Evolutionary conservation across 139 green algal species (phyloP).

Genomic region (Coelastrella sp.): DNA sequence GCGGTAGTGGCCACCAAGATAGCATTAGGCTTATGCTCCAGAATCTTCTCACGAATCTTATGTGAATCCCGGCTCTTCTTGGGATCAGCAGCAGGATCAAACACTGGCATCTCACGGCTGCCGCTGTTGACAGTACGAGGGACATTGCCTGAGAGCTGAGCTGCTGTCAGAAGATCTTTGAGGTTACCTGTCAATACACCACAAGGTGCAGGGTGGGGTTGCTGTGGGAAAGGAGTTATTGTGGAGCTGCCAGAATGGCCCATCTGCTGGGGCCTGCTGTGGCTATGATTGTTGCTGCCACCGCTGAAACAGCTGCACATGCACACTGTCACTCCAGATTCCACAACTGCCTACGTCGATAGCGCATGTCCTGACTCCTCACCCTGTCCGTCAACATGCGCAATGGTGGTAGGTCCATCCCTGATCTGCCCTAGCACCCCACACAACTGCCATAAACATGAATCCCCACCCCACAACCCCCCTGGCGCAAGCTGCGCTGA

Average conservation of each 20-base stretch:
- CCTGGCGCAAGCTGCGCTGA: too few species aligned
- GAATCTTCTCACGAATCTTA: conserved; percentile 76
- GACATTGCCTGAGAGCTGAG: conserved; percentile 72
- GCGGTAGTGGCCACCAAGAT: conserved; percentile 79
- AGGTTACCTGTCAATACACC: conserved; percentile 64
- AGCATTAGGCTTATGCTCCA: conserved; percentile 82
- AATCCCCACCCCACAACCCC: too few species aligned
- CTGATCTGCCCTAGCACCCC: conserved; percentile 66
- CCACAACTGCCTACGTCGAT: not conserved
- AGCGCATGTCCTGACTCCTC: not conserved
- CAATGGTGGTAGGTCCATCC: conserved; percentile 74
- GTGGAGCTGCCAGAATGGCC: too few species aligned
- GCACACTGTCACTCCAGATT: not conserved
- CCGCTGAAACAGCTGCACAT: not conserved
- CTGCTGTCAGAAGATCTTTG: conserved; percentile 76
- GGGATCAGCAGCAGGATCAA: conserved; percentile 41
- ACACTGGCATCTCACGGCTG: conserved; percentile 6
- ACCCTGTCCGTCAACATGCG: conserved; percentile 72
- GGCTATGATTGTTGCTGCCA: too few species aligned
- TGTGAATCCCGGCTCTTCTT: conserved; percentile 57
- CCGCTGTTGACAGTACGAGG: conserved; percentile 49
- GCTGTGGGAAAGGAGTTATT: too few species aligned
- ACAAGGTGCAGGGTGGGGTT: too few species aligned
- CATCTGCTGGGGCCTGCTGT: too few species aligned
- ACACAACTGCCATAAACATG: conserved; percentile 78